Evolutionary conservation across 768 basidiomycete genomes (phyloP).

Genomic region (Agaricus blazei): DNA sequence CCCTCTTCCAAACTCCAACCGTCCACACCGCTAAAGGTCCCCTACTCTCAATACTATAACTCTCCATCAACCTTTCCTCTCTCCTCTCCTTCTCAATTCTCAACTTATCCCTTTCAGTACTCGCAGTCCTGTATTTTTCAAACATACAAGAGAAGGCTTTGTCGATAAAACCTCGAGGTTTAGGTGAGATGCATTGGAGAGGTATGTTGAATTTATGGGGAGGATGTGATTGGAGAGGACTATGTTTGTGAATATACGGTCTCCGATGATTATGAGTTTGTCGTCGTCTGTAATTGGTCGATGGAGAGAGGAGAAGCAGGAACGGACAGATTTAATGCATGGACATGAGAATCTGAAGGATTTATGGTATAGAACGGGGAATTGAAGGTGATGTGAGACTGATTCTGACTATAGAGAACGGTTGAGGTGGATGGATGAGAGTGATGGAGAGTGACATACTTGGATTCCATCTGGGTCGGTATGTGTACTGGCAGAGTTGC

Average conservation of each 20-base stretch:
- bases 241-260: constrained; percentile 89
- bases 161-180: constrained; percentile 5
- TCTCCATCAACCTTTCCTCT: constrained; percentile 3
- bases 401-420: constrained; percentile 65
- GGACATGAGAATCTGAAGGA: constrained; percentile 75
- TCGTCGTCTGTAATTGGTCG: constrained; percentile 51
- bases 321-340: constrained; percentile 63
- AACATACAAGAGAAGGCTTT: constrained; percentile 17
- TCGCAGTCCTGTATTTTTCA: constrained; percentile 21
- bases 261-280: constrained; percentile 79
- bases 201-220: constrained; percentile 10
- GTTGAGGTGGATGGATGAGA: constrained; percentile 1
- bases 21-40: constrained; percentile 72
- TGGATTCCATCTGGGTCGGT: constrained; percentile 76
- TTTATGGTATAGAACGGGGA: constrained; percentile 77
- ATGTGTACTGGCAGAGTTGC: constrained; percentile 88
- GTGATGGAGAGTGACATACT: constrained; percentile 36
- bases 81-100: not conserved
- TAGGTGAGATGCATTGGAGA: constrained; percentile 1
- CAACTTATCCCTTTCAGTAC: constrained; percentile 19
- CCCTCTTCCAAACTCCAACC: constrained; percentile 61
- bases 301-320: constrained; percentile 65
- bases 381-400: constrained; percentile 69
- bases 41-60: constrained; percentile 6
- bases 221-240: constrained; percentile 78